These are phyloP conservation scores for Halophytophthora batemanensis DNA, from an alignment of 352 stramenopile genomes.

Conservation along the genomic window DNA sequence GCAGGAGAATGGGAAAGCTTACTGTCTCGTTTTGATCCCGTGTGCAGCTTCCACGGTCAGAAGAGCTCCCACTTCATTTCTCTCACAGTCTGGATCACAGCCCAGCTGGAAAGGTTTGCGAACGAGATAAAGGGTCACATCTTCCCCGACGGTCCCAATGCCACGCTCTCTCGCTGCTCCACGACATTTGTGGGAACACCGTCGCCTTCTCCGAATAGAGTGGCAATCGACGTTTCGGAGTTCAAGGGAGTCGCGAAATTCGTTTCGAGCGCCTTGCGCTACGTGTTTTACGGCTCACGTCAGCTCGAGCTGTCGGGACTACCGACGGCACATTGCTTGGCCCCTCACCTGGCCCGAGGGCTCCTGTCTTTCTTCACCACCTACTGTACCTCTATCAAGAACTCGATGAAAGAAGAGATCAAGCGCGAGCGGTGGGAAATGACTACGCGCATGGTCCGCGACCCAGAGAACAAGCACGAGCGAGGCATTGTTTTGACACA, in stretches of 20 bases:
- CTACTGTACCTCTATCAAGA: slow-evolving; percentile 71
- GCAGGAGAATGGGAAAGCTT: not conserved
- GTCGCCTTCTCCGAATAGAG: slow-evolving; percentile 20
- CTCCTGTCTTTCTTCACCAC: slow-evolving; percentile 56
- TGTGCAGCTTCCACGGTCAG: slow-evolving; percentile 68
- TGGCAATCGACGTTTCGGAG: slow-evolving; percentile 65
- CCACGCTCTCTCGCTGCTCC: slow-evolving; percentile 18
- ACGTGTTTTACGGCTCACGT: slow-evolving; percentile 78
- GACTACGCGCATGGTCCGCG: slow-evolving; percentile 61
- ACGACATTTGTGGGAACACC: slow-evolving; percentile 8
- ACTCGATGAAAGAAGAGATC: slow-evolving; percentile 66
- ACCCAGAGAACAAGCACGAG: slow-evolving; percentile 64
- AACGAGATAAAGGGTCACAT: slow-evolving; percentile 73
- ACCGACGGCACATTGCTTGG: slow-evolving; percentile 70
- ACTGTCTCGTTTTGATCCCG: slow-evolving; percentile 8
- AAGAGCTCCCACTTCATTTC: slow-evolving; percentile 74
- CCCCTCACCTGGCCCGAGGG: slow-evolving; percentile 56
- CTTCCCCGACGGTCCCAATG: slow-evolving; percentile 51
- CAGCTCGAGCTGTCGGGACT: slow-evolving; percentile 77
- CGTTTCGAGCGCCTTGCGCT: slow-evolving; percentile 68
- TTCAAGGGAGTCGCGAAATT: slow-evolving; percentile 78
- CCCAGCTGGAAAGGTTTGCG: slow-evolving; percentile 73
- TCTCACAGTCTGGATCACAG: slow-evolving; percentile 79
- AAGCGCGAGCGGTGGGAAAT: slow-evolving; percentile 85
- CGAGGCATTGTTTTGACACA: slow-evolving; percentile 79